A percentile compares a stretch with the other conserved stretches of the same genome.
phyloP scores from a whole-genome alignment of 1,139 yeast genomes.

The Lodderomyces beijingensis region DNA sequence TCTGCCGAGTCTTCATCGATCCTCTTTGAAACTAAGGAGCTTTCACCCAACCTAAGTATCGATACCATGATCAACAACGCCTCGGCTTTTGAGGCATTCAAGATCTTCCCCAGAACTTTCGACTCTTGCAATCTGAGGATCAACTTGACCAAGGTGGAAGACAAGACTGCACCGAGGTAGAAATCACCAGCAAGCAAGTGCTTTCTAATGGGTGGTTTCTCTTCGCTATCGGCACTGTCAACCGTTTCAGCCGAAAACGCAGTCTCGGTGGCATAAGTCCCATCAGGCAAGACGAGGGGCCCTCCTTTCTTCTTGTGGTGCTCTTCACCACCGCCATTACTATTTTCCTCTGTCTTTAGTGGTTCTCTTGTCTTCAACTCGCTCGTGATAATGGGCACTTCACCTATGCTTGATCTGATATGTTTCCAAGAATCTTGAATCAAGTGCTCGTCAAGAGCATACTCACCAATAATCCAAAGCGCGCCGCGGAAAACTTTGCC shows the following conservation, averaged over 20 bases:
- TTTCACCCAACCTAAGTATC: conserved; percentile 82
- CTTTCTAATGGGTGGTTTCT: conserved; percentile 74
- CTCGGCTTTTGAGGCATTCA: conserved; percentile 90
- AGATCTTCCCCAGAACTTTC: conserved; percentile 48
- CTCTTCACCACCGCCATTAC: conserved; percentile 16
- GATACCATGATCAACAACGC: conserved; percentile 92
- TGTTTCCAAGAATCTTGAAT: conserved; percentile 86
- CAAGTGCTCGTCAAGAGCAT: conserved; percentile 65
- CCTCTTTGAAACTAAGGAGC: conserved; percentile 66
- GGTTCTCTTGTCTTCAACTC: conserved; percentile 54
- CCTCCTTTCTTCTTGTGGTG: conserved; percentile 37
- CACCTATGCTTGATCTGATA: conserved; percentile 81
- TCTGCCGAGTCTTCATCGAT: conserved; percentile 96
- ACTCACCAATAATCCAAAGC: conserved; percentile 95
- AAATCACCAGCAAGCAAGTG: conserved; percentile 84
- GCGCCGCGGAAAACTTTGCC: conserved; percentile 94
- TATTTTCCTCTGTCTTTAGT: conserved; percentile 27
- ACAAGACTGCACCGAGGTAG: conserved; percentile 82
- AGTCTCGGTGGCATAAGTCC: conserved; percentile 95
- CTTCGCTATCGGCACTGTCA: conserved; percentile 26
- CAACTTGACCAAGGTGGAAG: conserved; percentile 85
- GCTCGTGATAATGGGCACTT: conserved; percentile 80
- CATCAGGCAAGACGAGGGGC: conserved; percentile 92
- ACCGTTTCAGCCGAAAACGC: conserved; percentile 58
- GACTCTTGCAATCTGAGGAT: conserved; percentile 71